Conservation (phyloP, 1,284 basidiomycete species). For the Ustilago hordei region DNA sequence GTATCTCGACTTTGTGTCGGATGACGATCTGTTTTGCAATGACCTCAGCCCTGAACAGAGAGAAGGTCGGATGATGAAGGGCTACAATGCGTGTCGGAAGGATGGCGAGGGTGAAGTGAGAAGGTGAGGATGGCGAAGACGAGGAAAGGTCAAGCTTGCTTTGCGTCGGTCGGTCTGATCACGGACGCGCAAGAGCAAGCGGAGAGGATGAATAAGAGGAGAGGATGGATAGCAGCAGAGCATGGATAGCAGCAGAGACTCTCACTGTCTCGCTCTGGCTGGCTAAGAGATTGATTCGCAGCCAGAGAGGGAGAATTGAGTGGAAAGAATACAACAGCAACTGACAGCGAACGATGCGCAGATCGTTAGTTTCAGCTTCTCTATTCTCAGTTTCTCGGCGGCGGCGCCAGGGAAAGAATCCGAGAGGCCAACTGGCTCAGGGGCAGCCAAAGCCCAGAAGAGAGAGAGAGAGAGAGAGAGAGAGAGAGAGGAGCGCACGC, state of each 20-base stretch:
- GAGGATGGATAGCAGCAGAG: background rate
- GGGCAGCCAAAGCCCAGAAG: background rate
- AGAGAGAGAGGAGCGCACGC: background rate
- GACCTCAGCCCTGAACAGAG: slow-evolving; percentile 8
- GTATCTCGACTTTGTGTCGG: slow-evolving; percentile 13
- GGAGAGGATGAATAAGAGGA: slow-evolving; percentile 16
- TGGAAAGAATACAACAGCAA: background rate
- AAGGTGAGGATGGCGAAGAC: slow-evolving; percentile 26
- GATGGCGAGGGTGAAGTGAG: slow-evolving; percentile 5
- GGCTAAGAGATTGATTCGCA: background rate
- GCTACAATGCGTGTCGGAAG: slow-evolving; percentile 4
- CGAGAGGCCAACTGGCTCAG: background rate
- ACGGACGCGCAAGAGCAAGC: slow-evolving; percentile 14
- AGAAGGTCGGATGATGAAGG: slow-evolving; percentile 1
- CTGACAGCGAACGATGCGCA: slow-evolving; percentile 28
- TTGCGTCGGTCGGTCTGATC: slow-evolving; percentile 7
- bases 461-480: background rate
- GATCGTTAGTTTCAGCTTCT: slow-evolving; percentile 19
- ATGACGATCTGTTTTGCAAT: slow-evolving; percentile 2
- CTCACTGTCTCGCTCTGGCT: background rate
- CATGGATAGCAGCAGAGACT: background rate
- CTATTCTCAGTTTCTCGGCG: background rate
- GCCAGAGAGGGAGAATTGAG: background rate
- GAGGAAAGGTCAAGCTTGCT: slow-evolving; percentile 8
- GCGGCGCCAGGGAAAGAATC: slow-evolving; percentile 1